These are phyloP conservation scores for Trametes cinnabarina DNA, from an alignment of 768 basidiomycete species.

Conservation along the genomic window DNA sequence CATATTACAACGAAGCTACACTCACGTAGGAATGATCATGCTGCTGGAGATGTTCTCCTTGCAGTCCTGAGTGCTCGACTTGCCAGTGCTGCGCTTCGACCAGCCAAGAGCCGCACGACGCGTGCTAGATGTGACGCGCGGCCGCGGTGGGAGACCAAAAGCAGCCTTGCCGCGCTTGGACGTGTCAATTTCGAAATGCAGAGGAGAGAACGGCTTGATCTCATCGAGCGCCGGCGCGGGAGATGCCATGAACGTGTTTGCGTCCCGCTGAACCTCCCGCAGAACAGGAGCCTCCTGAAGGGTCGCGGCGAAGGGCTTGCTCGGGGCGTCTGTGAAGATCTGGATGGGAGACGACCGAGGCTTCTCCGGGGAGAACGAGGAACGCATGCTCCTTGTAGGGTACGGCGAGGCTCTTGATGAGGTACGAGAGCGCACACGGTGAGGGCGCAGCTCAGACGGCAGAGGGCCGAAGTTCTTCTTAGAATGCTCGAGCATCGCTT, in stretches of 20 bases:
- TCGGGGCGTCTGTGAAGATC: constrained; percentile 19
- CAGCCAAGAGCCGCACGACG: constrained; percentile 59
- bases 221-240: constrained; percentile 38
- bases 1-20: constrained; percentile 13
- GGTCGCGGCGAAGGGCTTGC: constrained; percentile 16
- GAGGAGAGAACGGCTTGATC: constrained; percentile 44
- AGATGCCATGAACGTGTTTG: constrained; percentile 30
- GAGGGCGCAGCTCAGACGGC: constrained; percentile 66
- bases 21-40: constrained; percentile 52
- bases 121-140: constrained; percentile 53
- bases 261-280: constrained; percentile 44
- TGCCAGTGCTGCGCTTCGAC: constrained; percentile 58
- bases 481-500: constrained; percentile 70
- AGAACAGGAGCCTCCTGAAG: constrained; percentile 33
- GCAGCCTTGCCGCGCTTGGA: constrained; percentile 38
- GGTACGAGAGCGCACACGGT: constrained; percentile 62
- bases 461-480: constrained; percentile 69
- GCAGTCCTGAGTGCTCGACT: constrained; percentile 40
- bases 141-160: constrained; percentile 36
- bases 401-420: constrained; percentile 75
- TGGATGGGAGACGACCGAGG: constrained; percentile 29
- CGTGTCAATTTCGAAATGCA: constrained; percentile 35
- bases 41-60: constrained; percentile 46
- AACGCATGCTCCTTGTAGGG: constrained; percentile 50
- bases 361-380: constrained; percentile 45